Evolutionary conservation across 495 filamentous ascomycete genomes (phyloP).

Genomic region (Cryomyces minteri): DNA sequence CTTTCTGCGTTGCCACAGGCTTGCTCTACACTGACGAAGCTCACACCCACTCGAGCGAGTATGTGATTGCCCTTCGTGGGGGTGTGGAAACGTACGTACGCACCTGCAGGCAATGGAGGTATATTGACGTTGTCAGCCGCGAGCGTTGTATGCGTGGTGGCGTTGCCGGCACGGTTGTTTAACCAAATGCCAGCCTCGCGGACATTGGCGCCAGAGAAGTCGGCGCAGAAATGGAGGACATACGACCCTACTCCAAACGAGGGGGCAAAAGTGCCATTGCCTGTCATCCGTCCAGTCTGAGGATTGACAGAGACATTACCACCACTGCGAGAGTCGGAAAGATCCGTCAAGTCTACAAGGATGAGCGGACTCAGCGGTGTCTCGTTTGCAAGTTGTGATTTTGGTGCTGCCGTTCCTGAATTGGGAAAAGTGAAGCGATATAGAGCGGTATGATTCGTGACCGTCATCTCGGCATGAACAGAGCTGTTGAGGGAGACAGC

Average conservation of each 20-base stretch:
- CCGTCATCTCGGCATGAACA: conserved; percentile 49
- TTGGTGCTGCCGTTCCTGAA: not conserved
- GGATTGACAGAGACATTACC: conserved; percentile 35
- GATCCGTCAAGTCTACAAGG: conserved; percentile 45
- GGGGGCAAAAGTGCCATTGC: conserved; percentile 44
- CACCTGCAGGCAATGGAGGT: conserved; percentile 48
- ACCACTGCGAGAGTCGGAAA: conserved; percentile 43
- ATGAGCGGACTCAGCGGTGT: conserved; percentile 31
- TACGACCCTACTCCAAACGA: conserved; percentile 53
- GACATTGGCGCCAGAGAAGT: conserved; percentile 45
- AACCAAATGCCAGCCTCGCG: conserved; percentile 46
- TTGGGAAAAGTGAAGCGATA: conserved; percentile 50
- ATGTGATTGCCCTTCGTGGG: conserved; percentile 25
- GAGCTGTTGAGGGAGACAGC: conserved; percentile 37
- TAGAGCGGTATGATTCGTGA: conserved; percentile 41
- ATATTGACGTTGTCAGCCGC: conserved; percentile 37
- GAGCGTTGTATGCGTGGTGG: conserved; percentile 34
- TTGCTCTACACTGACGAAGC: conserved; percentile 46
- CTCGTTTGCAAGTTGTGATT: not conserved
- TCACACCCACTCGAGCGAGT: conserved; percentile 47
- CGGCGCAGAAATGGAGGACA: conserved; percentile 46
- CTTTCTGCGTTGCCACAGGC: conserved; percentile 51
- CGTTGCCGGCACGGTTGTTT: conserved; percentile 34
- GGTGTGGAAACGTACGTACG: conserved; percentile 37
- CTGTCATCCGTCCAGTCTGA: conserved; percentile 40